A percentile compares a stretch with the other conserved stretches of the same genome.
Conservation (phyloP, 2,329 filamentous ascomycete species). For the Simplicillium sp. region DNA sequence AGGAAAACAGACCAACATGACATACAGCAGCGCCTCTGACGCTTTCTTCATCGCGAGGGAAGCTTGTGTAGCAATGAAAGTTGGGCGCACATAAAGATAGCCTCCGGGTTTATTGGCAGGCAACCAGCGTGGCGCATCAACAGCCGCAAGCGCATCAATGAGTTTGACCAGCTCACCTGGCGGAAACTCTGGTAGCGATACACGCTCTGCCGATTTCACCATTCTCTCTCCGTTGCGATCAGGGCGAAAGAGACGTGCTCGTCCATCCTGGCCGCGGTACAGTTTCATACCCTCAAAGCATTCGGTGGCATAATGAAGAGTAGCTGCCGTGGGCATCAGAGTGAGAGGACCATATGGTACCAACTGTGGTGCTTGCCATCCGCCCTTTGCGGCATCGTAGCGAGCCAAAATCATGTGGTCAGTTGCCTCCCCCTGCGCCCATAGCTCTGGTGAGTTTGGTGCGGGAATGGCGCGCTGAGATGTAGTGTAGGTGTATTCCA, state of each 20-base stretch:
- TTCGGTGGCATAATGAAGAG: constrained; percentile 67
- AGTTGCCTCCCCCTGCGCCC: constrained; percentile 12
- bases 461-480: no score
- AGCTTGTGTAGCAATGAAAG: constrained; percentile 52
- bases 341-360: constrained; percentile 56
- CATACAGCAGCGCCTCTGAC: constrained; percentile 56
- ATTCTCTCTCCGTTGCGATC: constrained; percentile 51
- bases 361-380: constrained; percentile 58
- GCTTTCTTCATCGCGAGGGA: constrained; percentile 55
- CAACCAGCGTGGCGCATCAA: constrained; percentile 51
- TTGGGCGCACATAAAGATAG: constrained; percentile 57
- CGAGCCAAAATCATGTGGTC: constrained; percentile 60
- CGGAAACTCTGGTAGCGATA: constrained; percentile 56
- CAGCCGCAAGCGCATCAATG: constrained; percentile 46
- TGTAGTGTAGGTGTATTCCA: no score
- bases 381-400: constrained; percentile 45
- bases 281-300: constrained; percentile 67
- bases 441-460: no score
- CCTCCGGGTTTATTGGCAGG: constrained; percentile 36
- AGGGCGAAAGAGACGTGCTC: constrained; percentile 58
- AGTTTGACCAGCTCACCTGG: constrained; percentile 54
- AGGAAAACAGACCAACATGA: constrained; percentile 33
- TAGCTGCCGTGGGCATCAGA: constrained; percentile 59
- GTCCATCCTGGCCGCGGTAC: constrained; percentile 60
- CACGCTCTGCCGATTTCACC: constrained; percentile 37